phyloP scores from a whole-genome alignment of 257 asterid species.

The Vinca minor region DNA sequence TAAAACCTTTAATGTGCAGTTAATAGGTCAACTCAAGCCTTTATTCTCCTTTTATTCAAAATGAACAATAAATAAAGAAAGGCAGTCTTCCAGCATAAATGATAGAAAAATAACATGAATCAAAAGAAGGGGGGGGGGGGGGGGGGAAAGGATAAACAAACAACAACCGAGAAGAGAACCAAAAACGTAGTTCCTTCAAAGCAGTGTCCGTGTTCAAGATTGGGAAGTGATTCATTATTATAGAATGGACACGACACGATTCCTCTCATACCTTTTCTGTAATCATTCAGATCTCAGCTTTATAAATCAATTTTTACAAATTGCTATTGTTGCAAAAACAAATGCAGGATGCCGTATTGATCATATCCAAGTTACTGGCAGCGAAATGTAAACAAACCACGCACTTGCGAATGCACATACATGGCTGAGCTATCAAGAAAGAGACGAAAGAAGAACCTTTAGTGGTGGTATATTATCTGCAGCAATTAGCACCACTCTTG shows the following conservation, averaged over 20 bases:
- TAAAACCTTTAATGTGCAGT: background rate
- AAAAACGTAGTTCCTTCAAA: background rate
- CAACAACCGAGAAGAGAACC: background rate
- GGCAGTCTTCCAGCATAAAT: background rate
- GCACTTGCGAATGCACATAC: background rate
- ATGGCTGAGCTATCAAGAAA: background rate
- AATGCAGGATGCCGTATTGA: background rate
- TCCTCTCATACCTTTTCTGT: background rate
- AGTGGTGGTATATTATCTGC: constrained; percentile 85
- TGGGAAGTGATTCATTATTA: background rate
- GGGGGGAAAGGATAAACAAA: background rate
- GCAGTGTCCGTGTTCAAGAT: background rate
- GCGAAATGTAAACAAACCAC: background rate
- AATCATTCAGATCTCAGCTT: background rate
- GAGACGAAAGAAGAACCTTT: constrained; percentile 39
- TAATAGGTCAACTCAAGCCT: background rate
- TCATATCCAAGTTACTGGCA: background rate
- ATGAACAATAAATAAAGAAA: background rate
- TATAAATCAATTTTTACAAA: background rate
- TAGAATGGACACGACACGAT: too few species aligned
- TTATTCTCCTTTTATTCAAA: background rate
- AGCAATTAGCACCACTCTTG: constrained; percentile 61
- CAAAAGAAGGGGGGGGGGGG: too few species aligned
- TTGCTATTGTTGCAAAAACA: background rate
- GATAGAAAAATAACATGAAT: too few species aligned